Percentiles rank a stretch among this genome's conserved stretches.
Conservation (phyloP, 2,329 filamentous ascomycete genomes). For the Claviceps citrina region DNA sequence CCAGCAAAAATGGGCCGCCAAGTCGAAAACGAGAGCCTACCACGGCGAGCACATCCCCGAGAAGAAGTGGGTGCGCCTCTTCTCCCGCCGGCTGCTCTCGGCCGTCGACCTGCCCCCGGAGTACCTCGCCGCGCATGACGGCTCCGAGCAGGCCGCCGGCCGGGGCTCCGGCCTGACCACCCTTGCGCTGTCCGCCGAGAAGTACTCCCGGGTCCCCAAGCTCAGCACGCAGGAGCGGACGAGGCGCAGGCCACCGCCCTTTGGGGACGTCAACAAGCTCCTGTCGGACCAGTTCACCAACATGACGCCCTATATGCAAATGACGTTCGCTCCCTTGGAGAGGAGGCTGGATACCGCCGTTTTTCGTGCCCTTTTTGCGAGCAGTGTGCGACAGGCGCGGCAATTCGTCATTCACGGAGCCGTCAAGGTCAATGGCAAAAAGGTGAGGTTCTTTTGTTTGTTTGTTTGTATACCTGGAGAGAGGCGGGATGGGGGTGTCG, state of each 20-base stretch:
- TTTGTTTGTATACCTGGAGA: too few relatives aligned
- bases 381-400: conserved; percentile 78
- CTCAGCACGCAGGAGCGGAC: conserved; percentile 9
- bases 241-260: conserved; percentile 8
- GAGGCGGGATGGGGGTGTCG: too few relatives aligned
- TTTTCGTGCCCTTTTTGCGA: conserved; percentile 85
- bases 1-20: conserved; percentile 95
- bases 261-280: conserved; percentile 19
- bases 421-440: conserved; percentile 92
- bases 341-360: conserved; percentile 86
- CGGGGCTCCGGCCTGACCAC: conserved; percentile 55
- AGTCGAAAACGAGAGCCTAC: conserved; percentile 69
- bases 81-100: conserved; percentile 62
- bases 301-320: conserved; percentile 82
- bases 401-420: conserved; percentile 88
- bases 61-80: conserved; percentile 88
- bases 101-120: conserved; percentile 72
- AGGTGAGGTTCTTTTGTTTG: conserved; percentile 42
- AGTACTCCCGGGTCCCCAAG: conserved; percentile 18
- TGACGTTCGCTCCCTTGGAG: conserved; percentile 87
- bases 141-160: conserved; percentile 67
- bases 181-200: conserved; percentile 17
- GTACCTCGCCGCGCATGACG: conserved; percentile 69
- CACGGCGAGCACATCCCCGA: conserved; percentile 92
- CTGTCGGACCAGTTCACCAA: conserved; percentile 19